Evolutionary conservation across 805 yeast species (phyloP), one percentile per base, ranked within the genome.

Genomic region (Nakazawaea wyomingensis): DNA sequence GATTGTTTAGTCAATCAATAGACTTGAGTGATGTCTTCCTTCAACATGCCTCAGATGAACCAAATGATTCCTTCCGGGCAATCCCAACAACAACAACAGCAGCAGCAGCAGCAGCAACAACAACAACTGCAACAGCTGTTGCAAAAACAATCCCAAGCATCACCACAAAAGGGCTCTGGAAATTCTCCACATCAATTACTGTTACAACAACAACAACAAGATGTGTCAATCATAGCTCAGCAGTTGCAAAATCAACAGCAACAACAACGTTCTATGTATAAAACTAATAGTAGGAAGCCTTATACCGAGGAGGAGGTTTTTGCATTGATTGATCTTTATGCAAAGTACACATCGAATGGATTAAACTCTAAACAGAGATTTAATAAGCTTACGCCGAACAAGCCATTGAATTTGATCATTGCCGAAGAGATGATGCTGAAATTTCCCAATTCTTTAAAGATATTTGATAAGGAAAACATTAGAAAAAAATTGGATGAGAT

Each of bases 61-160:
- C 87, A n/a, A 73, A 71, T 36, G 91, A 85, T 50, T 81, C 84
- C 57, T 82, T 82, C 57, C 70, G 78, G 30, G 80, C 82, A 60
- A 66, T 63, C 18, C 64, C 41, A 63, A 65, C 8, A 49, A 49
- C 64, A 11, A 18, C 38, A 35, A 24, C 38, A 14, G 11, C 33
- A 17, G 16, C 9, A 10, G 7, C 39, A 37, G 24, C 39, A 37
- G 24, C 39, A 26, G 20, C 17, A 8, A 13, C 37, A 34, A 34
- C 37, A 34, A 34, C 37, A 34, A 32, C 22, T 10, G 18, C 22
- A 4, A 10, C 20, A 17, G n/a, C 35, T 10, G n/a, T n/a, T 10
- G n/a, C 35, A 4, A 32, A 17, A 60, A 65, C 39, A 62, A 65
- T 7, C 49, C 49, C 64, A 22, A 21, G n/a, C 39, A 26, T 13